Conservation (phyloP, 441 rosid species). For the Croton laevigatus region DNA sequence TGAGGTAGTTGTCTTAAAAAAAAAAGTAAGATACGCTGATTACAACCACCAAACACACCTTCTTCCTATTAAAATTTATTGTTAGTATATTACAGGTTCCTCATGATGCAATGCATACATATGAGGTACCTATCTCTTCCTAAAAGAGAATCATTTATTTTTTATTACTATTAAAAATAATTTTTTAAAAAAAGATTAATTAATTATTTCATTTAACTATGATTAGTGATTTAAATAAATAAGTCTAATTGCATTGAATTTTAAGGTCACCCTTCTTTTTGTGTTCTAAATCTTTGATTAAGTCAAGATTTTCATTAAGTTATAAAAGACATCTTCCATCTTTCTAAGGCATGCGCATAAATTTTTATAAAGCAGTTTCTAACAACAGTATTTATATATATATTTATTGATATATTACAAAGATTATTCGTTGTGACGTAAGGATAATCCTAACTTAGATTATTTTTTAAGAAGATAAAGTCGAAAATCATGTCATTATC, state of each 20-base stretch:
- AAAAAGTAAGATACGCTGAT: conserved; percentile 22
- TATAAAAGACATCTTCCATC: background rate
- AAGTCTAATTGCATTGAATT: conserved; percentile 26
- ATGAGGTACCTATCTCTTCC: background rate
- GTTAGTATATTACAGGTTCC: no score
- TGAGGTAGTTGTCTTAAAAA: conserved; percentile 13
- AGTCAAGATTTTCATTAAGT: conserved; percentile 22
- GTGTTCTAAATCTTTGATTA: conserved; percentile 10
- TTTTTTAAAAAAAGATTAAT: no score
- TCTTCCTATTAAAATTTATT: background rate
- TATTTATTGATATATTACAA: background rate
- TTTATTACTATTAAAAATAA: background rate
- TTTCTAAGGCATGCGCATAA: background rate
- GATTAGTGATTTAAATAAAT: conserved; percentile 1
- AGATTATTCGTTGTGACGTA: background rate
- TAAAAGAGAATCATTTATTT: background rate
- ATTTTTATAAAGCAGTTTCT: no score
- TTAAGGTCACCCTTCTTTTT: conserved; percentile 14
- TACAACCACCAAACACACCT: conserved; percentile 16
- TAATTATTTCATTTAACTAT: background rate
- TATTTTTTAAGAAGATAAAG: background rate
- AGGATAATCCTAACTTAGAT: no score
- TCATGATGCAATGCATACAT: conserved; percentile 25
- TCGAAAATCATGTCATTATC: background rate
- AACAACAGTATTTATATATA: no score